A percentile compares a stretch with the other conserved stretches of the same genome.
phyloP scores from a whole-genome alignment of 495 filamentous ascomycete species.

The Penicillium odoratum region DNA sequence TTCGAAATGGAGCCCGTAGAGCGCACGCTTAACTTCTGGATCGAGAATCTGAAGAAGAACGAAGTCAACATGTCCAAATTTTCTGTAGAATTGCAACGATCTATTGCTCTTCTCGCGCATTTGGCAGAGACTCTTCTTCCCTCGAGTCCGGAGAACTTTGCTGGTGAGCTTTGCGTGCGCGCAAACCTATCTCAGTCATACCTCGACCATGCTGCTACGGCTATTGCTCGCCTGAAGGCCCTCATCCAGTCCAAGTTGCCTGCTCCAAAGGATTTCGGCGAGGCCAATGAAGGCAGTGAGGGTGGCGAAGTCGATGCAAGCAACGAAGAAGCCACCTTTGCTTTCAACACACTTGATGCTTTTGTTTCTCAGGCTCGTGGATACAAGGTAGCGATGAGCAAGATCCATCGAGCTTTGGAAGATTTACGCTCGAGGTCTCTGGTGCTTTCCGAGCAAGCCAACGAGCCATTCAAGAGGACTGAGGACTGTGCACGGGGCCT shows the following conservation, averaged over 20 bases:
- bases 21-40: slow-evolving; percentile 82
- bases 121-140: slow-evolving; percentile 78
- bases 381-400: slow-evolving; percentile 79
- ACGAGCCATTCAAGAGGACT: slow-evolving; percentile 55
- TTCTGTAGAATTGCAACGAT: slow-evolving; percentile 70
- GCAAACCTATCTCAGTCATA: slow-evolving; percentile 78
- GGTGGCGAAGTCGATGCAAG: not conserved
- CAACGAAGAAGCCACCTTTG: slow-evolving; percentile 62
- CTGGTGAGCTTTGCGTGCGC: slow-evolving; percentile 73
- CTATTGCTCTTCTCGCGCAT: slow-evolving; percentile 82
- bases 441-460: slow-evolving; percentile 62
- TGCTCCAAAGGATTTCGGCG: slow-evolving; percentile 44
- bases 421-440: slow-evolving; percentile 78
- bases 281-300: not conserved
- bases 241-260: slow-evolving; percentile 64
- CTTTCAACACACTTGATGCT: slow-evolving; percentile 68
- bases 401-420: slow-evolving; percentile 73
- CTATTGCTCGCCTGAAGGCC: slow-evolving; percentile 59
- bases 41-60: slow-evolving; percentile 78
- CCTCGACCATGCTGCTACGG: slow-evolving; percentile 72
- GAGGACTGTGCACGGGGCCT: slow-evolving; percentile 65
- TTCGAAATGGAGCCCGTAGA: slow-evolving; percentile 95
- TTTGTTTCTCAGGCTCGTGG: slow-evolving; percentile 75
- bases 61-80: slow-evolving; percentile 85
- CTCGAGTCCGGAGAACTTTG: slow-evolving; percentile 70